Evolutionary conservation across 2,329 filamentous ascomycete species (phyloP), one percentile per base, ranked within the genome.

Genomic region (Arachnopeziza araneosa): DNA sequence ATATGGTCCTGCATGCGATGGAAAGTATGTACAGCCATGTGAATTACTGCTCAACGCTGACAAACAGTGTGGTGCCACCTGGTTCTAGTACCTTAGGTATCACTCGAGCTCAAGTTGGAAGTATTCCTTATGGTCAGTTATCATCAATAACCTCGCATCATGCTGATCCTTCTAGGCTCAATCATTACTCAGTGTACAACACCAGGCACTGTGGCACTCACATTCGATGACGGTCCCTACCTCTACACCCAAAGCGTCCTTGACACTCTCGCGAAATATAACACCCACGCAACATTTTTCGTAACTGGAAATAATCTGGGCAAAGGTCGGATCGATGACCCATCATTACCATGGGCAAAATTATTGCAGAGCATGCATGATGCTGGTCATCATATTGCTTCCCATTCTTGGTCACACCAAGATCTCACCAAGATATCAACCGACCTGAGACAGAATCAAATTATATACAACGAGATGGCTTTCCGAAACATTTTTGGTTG

Each of bases 191-290:
- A 78, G 64, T 85, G 83, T 64, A 73, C 75, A 24, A 76, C 76
- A 24, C 76, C 80, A 4, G 83, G 85, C 62, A 82, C 82, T 17
- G 78, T 89, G 64, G 86, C 86, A 21, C 72, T 89, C 59, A 89
- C 85, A 0, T 89, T 82, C 65, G 86, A 89, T 65, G 86, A 89
- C 69, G 86, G 86, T 1, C 86, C 86, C 23, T 82, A 82, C 64
- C 72, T 78, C 21, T 87, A 84, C 71, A 89, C 86, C 1, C 77
- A 88, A n/a, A 81, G 87, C 63, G 77, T 89, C 9, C 57, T 89
- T 10, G 82, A 88, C 67, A 76, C 86, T 56, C 77, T 89, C 52
- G 78, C 79, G 61, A 76, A 74, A 24, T 85, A 87, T 68, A 75
- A 80, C 26, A 85, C 83, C 17, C 86, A 83, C 64, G 86, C 84